Base-by-base conservation (phyloP, 78 protist species). In the Cavenderia fasciculata region DNA sequence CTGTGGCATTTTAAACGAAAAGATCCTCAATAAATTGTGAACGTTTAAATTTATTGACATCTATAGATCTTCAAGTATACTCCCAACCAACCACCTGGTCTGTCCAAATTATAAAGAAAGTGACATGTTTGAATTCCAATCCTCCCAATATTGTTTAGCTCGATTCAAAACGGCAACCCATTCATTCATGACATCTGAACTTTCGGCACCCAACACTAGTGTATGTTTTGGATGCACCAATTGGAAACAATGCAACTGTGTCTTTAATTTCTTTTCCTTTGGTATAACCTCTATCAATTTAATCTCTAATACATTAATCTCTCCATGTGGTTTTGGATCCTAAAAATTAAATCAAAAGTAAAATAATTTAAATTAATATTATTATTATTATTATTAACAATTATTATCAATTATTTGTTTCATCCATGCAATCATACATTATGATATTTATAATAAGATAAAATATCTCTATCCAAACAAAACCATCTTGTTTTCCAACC, bases 291-390 rank as follows among this genome's bases (percentile, higher is more conserved):
- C 89, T 0, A 79, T 79, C 2, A 77, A 79, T 43, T 79, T 79
- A 38, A 79, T 68, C 23, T 79, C 89, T 44, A 79, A 19, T 14
- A 79, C 52, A 25, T 52, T 27, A 14, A 79, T 36, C 43, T 79
- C 89, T 27, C 89, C 77, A 56, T 79, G 72, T 18, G 89, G 65
- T 43, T 79, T 79, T 36, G 76, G 75, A 68, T 79, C 89, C 72
- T 63, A 21, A 27, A 4, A 19, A 25, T 21, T 4, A 57, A 27
- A 52, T 3, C 11, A 14, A 8, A 52, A 19, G 10, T 52, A 44
- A 21, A 21, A 14, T 3, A 52, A 52, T 52, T 21, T 52, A 21
- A 52, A 19, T 44, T 21, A 23, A 52, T 19, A 52, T 52, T 52
- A 14, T 12, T 12, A 57, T 25, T 23, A 5, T 27, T 23, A 57